Evolutionary conservation across 2,329 filamentous ascomycete genomes (phyloP).

Genomic region (Pseudopithomyces maydicus): DNA sequence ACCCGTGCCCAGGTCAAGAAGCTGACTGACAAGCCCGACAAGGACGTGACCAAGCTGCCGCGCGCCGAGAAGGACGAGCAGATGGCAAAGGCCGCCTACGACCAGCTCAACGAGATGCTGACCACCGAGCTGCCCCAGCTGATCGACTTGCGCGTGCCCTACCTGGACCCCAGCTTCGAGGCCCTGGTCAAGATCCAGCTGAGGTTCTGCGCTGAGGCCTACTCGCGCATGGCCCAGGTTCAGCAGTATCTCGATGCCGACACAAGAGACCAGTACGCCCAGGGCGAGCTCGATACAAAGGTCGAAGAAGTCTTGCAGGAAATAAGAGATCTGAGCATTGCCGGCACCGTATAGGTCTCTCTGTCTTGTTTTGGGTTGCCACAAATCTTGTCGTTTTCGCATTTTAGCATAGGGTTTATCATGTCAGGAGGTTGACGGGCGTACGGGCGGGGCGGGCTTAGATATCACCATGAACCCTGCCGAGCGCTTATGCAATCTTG

Average conservation of each 20-base stretch:
- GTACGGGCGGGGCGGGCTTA: not conserved
- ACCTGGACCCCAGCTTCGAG: slow-evolving; percentile 95
- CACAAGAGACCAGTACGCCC: slow-evolving; percentile 93
- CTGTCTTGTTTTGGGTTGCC: not conserved
- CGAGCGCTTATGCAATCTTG: not conserved
- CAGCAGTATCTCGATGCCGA: slow-evolving; percentile 97
- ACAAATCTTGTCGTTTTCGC: not conserved
- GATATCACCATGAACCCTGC: not conserved
- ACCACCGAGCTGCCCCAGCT: slow-evolving; percentile 91
- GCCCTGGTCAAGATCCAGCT: slow-evolving; percentile 98
- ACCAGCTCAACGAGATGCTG: slow-evolving; percentile 95
- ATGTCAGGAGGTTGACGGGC: not conserved
- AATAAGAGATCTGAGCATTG: slow-evolving; percentile 95
- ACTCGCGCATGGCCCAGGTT: slow-evolving; percentile 97
- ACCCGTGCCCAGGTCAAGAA: slow-evolving; percentile 96
- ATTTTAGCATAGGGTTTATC: slow-evolving; percentile 2
- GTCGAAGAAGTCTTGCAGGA: slow-evolving; percentile 97
- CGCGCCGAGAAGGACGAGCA: slow-evolving; percentile 96
- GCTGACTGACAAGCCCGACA: slow-evolving; percentile 96
- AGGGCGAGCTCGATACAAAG: slow-evolving; percentile 85
- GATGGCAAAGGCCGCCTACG: slow-evolving; percentile 90
- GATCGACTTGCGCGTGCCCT: slow-evolving; percentile 95
- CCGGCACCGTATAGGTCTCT: slow-evolving; percentile 61
- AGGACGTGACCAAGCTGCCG: slow-evolving; percentile 94
- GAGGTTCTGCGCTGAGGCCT: slow-evolving; percentile 96